Evolutionary conservation across 2,329 filamentous ascomycete genomes (phyloP), one percentile per base, ranked within the genome.

Genomic region (Pyrenophora tritici-repentis): DNA sequence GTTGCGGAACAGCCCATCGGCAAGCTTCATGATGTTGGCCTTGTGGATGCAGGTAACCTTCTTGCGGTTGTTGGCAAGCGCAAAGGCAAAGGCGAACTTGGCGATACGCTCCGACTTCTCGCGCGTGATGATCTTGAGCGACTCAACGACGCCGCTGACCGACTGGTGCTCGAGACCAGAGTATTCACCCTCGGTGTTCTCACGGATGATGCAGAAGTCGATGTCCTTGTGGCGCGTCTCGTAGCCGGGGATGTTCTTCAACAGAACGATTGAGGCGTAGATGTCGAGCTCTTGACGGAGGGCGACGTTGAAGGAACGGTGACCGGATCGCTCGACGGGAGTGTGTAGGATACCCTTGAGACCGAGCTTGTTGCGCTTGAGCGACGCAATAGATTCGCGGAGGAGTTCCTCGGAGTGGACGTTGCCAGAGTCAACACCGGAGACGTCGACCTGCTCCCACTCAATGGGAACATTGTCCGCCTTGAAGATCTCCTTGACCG

Each of bases 1-100:
- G 81, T 87, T 93, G 76, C 94, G 89, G 90, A 99, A 99, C 50
- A 99, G 89, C 79, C 94, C 94, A 69, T 99, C 94, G 76, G 92
- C 93, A 53, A 99, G 85, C 86, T 99, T 99, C 94, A 99, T 99
- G 82, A 99, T 99, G 85, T 99, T 99, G 80, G 94, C 94, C 86
- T 99, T 99, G 88, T 99, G 94, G 75, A 99, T 97, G 82, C 93
- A 97, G 65, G 94, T 97, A 51, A 99, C 91, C 89, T 97, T 97
- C 84, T 95, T 93, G 75, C 94, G 87, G 85, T 95, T 93, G 85
- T 99, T 99, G 78, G 94, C 94, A 52, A 97, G 88, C 53, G 94
- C 94, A 73, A 99, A 99, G 74, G 89, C 88, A 77, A 97, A 97
- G 63, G 94, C 94, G 74, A 99, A 99, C 81, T 96, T 96, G 80